These are phyloP conservation scores for Aspergillus sp. DNA, from an alignment of 2,329 filamentous ascomycete genomes.

Conservation along the genomic window DNA sequence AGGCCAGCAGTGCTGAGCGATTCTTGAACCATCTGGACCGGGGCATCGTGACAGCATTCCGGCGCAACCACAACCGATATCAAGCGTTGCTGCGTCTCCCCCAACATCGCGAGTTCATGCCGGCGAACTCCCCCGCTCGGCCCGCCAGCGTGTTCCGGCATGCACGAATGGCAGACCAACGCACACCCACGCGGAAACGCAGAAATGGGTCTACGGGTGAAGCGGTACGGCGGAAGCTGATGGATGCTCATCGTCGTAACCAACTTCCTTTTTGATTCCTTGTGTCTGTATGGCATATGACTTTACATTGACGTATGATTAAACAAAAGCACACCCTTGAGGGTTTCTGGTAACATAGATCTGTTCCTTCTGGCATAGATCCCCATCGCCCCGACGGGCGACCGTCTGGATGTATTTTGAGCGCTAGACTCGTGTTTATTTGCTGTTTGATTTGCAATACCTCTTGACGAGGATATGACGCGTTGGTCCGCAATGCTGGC, in stretches of 20 bases:
- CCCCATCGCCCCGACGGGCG: background rate
- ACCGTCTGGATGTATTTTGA: background rate
- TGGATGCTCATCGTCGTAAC: slow-evolving; percentile 34
- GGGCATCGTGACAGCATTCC: slow-evolving; percentile 70
- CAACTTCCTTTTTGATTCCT: slow-evolving; percentile 29
- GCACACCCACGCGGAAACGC: slow-evolving; percentile 35
- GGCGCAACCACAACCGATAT: slow-evolving; percentile 48
- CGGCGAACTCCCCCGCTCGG: slow-evolving; percentile 36
- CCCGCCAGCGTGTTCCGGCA: slow-evolving; percentile 38
- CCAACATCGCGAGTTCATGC: slow-evolving; percentile 38
- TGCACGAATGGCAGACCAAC: slow-evolving; percentile 31
- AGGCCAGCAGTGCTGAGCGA: slow-evolving; percentile 36
- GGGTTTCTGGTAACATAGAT: background rate
- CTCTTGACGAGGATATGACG: slow-evolving; percentile 7
- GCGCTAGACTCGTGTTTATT: background rate
- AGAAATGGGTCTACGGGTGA: slow-evolving; percentile 33
- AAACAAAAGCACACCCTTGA: too few species aligned
- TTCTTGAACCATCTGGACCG: slow-evolving; percentile 61
- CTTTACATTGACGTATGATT: too few species aligned
- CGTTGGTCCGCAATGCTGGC: background rate
- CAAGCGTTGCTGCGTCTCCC: slow-evolving; percentile 43
- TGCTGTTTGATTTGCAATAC: background rate
- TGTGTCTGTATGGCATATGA: background rate
- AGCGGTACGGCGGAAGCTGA: slow-evolving; percentile 37
- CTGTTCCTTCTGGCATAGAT: background rate